Conservation (phyloP, 164 flowering plant species). For the Berberis thunbergii region DNA sequence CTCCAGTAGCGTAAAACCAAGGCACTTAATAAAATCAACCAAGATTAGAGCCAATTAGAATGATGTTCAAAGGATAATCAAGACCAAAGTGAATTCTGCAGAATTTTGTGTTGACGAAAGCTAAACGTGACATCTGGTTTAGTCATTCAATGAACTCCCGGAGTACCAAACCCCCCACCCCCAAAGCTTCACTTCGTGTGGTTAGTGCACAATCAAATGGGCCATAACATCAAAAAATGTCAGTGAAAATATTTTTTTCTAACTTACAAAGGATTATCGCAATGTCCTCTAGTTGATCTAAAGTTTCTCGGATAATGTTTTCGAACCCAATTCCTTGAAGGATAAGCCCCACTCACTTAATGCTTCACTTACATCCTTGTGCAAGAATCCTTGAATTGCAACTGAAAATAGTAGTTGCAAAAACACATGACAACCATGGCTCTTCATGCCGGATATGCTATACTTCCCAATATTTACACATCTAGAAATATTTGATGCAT, state of each 20-base stretch:
- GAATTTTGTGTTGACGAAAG: no score
- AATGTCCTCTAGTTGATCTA: background rate
- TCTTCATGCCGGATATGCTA: background rate
- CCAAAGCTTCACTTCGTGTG: no score
- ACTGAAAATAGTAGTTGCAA: slow-evolving; percentile 2
- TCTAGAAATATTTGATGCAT: background rate
- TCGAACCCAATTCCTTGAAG: slow-evolving; percentile 1
- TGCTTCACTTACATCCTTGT: background rate
- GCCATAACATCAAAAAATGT: background rate
- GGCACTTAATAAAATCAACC: no score
- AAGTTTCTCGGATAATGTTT: no score
- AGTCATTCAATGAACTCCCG: no score
- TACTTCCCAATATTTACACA: background rate
- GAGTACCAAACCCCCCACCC: no score
- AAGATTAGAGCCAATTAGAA: no score
- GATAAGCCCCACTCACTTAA: background rate
- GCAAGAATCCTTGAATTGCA: background rate
- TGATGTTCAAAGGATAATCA: no score
- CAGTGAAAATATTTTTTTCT: background rate
- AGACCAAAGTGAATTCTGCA: no score
- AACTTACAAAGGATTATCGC: background rate
- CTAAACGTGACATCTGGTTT: no score
- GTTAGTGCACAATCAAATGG: background rate
- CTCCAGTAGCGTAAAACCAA: no score
- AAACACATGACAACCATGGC: slow-evolving; percentile 1